Conservation (phyloP, 257 asterid species). For the Lavandula angustifolia region DNA sequence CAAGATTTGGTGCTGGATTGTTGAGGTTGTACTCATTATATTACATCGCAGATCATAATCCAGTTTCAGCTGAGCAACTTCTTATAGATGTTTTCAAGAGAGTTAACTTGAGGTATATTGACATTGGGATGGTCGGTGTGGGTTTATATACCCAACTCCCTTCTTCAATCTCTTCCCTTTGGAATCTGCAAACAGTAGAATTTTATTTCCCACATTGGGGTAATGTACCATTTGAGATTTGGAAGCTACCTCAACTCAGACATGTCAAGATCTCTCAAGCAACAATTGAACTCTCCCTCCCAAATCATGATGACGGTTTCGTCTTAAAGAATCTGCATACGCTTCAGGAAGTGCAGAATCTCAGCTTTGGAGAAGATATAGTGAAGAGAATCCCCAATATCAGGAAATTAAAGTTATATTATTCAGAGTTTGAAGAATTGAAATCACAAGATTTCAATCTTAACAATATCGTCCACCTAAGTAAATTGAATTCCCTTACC, state of each 20-base stretch:
- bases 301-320: not conserved
- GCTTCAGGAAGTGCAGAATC: not conserved
- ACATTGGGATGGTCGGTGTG: no score
- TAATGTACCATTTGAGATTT: not conserved
- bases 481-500: constrained; percentile 19
- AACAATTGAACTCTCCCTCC: not conserved
- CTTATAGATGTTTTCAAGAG: no score
- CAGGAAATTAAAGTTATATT: not conserved
- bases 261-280: constrained; percentile 13
- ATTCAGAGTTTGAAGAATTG: not conserved
- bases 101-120: no score
- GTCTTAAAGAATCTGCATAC: constrained; percentile 20
- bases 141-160: no score
- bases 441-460: not conserved
- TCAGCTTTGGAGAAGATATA: not conserved
- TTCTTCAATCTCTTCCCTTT: not conserved
- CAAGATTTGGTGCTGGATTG: no score
- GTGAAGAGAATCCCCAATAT: constrained; percentile 12
- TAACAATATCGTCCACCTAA: not conserved
- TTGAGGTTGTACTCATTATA: no score
- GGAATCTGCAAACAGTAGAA: constrained; percentile 27
- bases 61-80: no score
- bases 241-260: constrained; percentile 18
- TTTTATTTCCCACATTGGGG: no score
- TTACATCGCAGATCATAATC: no score